Percentiles rank a stretch among this genome's conserved stretches.
These are phyloP conservation scores for Alternaria gansuensis DNA, from an alignment of 2,329 filamentous ascomycete species.

Conservation along the genomic window DNA sequence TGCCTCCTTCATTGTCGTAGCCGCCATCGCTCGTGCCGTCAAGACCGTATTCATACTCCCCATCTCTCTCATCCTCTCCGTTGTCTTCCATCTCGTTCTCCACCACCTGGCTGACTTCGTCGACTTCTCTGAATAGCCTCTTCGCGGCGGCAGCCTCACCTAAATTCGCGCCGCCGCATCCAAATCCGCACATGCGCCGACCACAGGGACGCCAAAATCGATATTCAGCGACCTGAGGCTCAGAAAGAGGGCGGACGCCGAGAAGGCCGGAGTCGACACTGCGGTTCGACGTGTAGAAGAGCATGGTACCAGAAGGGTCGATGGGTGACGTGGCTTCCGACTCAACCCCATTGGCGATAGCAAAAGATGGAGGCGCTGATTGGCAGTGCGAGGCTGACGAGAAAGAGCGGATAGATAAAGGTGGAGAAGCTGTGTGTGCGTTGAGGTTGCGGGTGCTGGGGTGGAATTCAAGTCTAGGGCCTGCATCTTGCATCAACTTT, in stretches of 20 bases:
- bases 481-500: constrained; percentile 2
- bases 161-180: constrained; percentile 39
- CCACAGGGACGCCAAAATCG: constrained; percentile 51
- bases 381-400: background rate
- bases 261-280: constrained; percentile 40
- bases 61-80: background rate
- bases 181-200: constrained; percentile 41
- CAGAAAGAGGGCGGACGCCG: constrained; percentile 41
- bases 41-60: constrained; percentile 3
- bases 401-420: constrained; percentile 2
- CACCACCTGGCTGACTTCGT: constrained; percentile 23
- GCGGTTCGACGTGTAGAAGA: constrained; percentile 46
- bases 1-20: background rate
- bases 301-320: constrained; percentile 40
- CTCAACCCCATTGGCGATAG: constrained; percentile 45
- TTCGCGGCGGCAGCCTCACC: constrained; percentile 46
- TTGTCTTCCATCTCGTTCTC: background rate
- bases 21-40: constrained; percentile 10
- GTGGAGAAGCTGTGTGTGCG: constrained; percentile 3
- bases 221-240: constrained; percentile 49
- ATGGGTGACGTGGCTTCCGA: constrained; percentile 36
- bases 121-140: constrained; percentile 41
- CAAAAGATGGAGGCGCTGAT: constrained; percentile 21
- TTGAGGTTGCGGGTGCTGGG: constrained; percentile 11
- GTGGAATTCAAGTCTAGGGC: constrained; percentile 7